phyloP scores from a whole-genome alignment of 768 basidiomycete species.

The Trametes cubensis region DNA sequence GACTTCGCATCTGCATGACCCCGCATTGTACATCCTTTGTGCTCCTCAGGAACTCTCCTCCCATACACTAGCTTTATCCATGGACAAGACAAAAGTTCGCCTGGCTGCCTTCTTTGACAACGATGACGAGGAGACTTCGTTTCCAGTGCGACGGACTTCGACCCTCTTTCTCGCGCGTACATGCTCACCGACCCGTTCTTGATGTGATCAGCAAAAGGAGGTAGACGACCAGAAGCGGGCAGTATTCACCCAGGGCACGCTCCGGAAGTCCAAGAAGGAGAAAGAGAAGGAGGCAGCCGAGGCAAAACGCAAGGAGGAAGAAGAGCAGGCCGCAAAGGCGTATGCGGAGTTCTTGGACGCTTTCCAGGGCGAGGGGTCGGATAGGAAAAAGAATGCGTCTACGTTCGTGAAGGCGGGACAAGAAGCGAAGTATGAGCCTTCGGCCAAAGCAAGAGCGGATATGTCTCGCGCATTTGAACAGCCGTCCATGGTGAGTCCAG shows the following conservation, averaged over 20 bases:
- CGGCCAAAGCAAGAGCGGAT: conserved; percentile 31
- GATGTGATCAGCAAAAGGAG: conserved; percentile 68
- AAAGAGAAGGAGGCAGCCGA: conserved; percentile 93
- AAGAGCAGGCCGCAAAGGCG: conserved; percentile 74
- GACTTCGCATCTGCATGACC: background rate
- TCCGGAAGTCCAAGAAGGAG: conserved; percentile 88
- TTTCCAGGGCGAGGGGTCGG: conserved; percentile 72
- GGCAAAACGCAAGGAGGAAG: conserved; percentile 83
- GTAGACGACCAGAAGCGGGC: conserved; percentile 85
- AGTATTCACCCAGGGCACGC: conserved; percentile 83
- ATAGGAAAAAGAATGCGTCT: conserved; percentile 50
- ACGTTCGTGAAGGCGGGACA: conserved; percentile 63
- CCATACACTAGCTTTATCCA: conserved; percentile 27
- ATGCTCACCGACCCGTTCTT: conserved; percentile 62
- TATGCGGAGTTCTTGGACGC: conserved; percentile 85
- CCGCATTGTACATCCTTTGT: background rate
- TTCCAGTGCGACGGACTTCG: conserved; percentile 88
- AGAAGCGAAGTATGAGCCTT: conserved; percentile 54
- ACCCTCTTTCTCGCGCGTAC: conserved; percentile 55
- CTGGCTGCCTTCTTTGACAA: conserved; percentile 84
- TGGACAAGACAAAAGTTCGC: conserved; percentile 70
- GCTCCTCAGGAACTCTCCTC: background rate
- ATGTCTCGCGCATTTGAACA: conserved; percentile 37
- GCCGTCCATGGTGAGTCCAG: conserved; percentile 36
- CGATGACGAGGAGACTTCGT: conserved; percentile 83